Percentiles rank a stretch among this genome's conserved stretches.
phyloP scores from a whole-genome alignment of 805 yeast species.

The Ogataea nakhonphanomensis region DNA sequence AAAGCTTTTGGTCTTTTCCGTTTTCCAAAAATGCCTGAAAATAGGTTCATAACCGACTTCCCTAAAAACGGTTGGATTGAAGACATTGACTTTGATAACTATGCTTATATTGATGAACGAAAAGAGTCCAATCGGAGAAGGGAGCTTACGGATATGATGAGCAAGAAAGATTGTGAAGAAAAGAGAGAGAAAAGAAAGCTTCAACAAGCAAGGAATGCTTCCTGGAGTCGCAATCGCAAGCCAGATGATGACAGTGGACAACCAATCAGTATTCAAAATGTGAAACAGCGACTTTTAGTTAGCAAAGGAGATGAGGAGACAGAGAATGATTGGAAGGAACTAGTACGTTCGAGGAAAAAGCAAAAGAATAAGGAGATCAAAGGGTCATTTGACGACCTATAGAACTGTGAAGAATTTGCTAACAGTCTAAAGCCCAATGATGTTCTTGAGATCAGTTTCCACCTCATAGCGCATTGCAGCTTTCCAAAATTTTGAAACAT shows the following conservation, averaged over 20 bases:
- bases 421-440: neutral
- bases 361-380: constrained; percentile 45
- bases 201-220: neutral
- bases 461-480: constrained; percentile 43
- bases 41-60: constrained; percentile 46
- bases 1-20: constrained; percentile 75
- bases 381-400: constrained; percentile 62
- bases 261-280: no score
- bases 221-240: constrained; percentile 32
- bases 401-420: neutral
- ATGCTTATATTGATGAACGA: constrained; percentile 57
- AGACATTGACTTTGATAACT: constrained; percentile 64
- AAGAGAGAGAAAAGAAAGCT: constrained; percentile 36
- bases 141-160: constrained; percentile 34
- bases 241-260: no score
- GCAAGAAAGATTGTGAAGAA: constrained; percentile 35
- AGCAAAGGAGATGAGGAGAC: constrained; percentile 36
- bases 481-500: constrained; percentile 90
- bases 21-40: constrained; percentile 94
- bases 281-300: neutral
- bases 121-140: constrained; percentile 46
- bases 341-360: constrained; percentile 63
- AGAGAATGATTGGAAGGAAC: constrained; percentile 83
- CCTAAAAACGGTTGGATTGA: constrained; percentile 77
- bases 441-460: neutral